Evolutionary conservation across 2,329 filamentous ascomycete species (phyloP).

Genomic region (Clarireedia sp.): DNA sequence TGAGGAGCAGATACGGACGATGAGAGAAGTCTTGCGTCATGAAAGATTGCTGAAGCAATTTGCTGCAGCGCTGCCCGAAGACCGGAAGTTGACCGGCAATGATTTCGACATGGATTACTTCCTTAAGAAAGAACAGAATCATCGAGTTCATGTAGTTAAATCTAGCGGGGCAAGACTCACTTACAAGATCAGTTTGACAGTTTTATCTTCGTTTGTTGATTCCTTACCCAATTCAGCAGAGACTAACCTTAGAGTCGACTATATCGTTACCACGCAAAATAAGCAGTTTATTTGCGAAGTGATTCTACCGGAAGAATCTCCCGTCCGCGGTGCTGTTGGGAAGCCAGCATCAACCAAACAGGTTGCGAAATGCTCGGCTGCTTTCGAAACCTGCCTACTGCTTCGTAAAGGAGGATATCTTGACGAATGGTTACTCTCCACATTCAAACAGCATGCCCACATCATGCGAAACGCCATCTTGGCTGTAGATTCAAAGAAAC

Average conservation of each 20-base stretch:
- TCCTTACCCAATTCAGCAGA: conserved; percentile 48
- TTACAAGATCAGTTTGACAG: conserved; percentile 62
- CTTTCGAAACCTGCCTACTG: conserved; percentile 71
- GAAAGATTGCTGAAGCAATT: conserved; percentile 64
- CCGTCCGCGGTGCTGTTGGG: conserved; percentile 60
- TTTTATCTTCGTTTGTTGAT: conserved; percentile 66
- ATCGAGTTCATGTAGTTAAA: conserved; percentile 46
- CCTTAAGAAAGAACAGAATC: conserved; percentile 38
- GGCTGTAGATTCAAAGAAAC: conserved; percentile 73
- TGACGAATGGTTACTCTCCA: conserved; percentile 66
- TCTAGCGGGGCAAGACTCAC: conserved; percentile 71
- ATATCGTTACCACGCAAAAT: conserved; percentile 49
- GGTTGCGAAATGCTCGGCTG: conserved; percentile 78
- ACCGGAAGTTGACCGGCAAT: conserved; percentile 59
- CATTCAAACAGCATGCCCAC: conserved; percentile 63
- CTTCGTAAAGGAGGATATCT: conserved; percentile 61
- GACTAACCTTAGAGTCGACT: conserved; percentile 40
- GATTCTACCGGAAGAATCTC: conserved; percentile 66
- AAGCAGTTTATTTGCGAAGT: conserved; percentile 69
- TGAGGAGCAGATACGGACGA: conserved; percentile 44
- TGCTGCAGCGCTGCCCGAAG: conserved; percentile 64
- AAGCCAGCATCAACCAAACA: conserved; percentile 59
- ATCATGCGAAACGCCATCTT: conserved; percentile 80
- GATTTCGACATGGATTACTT: conserved; percentile 50
- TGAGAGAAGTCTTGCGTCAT: conserved; percentile 52